Percentiles rank a stretch among this genome's conserved stretches.
Evolutionary conservation across 1,284 basidiomycete species (phyloP).

Genomic region (Ganoderma multipileum): DNA sequence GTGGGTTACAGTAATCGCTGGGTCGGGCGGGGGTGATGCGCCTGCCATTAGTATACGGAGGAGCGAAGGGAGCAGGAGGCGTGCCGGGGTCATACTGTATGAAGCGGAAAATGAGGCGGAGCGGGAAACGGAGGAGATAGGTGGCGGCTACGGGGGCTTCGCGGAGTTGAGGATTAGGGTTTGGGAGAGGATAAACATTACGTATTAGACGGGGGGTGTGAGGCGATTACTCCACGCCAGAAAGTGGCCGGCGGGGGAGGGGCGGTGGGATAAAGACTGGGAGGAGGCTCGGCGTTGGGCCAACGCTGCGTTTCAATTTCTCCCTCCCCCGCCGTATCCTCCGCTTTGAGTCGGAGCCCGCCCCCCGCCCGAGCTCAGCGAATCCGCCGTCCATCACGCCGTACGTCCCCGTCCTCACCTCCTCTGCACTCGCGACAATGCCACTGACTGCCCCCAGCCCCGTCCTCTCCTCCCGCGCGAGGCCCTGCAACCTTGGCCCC

Average conservation of each 20-base stretch:
- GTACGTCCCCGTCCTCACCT: background rate
- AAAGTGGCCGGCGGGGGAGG: conserved; percentile 7
- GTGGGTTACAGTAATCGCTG: too few relatives aligned
- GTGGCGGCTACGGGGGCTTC: conserved; percentile 14
- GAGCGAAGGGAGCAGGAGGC: background rate
- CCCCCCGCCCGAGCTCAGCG: conserved; percentile 37
- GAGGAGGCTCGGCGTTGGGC: background rate
- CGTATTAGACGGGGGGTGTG: conserved; percentile 8
- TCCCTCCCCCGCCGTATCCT: conserved; percentile 34
- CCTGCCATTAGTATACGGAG: background rate
- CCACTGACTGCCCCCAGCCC: conserved; percentile 9
- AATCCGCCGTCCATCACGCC: conserved; percentile 16
- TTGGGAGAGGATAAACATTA: conserved; percentile 19
- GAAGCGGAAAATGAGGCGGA: conserved; percentile 16
- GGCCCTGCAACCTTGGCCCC: conserved; percentile 17
- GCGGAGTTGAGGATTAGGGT: conserved; percentile 23
- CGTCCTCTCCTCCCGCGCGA: conserved; percentile 22
- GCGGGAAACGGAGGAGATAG: conserved; percentile 25
- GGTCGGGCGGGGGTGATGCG: background rate
- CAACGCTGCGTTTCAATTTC: conserved; percentile 34
- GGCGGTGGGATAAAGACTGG: conserved; percentile 8
- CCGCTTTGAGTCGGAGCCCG: conserved; percentile 42
- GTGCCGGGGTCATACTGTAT: background rate
- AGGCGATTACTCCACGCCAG: too few relatives aligned
- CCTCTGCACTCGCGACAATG: conserved; percentile 1